Evolutionary conservation across 1,139 yeast genomes (phyloP).

Genomic region (Yamadazyma aaseri): DNA sequence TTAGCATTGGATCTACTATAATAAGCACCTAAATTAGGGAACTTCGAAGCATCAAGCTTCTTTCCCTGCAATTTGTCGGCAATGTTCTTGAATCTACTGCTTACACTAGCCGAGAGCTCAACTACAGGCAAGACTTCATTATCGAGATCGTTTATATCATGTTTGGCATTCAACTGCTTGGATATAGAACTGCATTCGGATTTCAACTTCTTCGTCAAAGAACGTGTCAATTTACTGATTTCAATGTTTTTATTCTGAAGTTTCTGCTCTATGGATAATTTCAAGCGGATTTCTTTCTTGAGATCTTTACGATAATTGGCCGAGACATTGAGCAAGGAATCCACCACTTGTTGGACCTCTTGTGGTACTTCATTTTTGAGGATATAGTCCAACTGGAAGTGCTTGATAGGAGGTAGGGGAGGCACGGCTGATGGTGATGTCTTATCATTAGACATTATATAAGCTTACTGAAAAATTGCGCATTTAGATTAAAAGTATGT

Average conservation of each 20-base stretch:
- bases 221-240: constrained; percentile 28
- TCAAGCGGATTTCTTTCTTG: constrained; percentile 33
- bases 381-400: constrained; percentile 39
- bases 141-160: constrained; percentile 12
- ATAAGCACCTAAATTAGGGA: not conserved
- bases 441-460: too few relatives aligned
- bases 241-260: constrained; percentile 37
- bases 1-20: not conserved
- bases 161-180: constrained; percentile 11
- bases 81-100: constrained; percentile 14
- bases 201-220: constrained; percentile 20
- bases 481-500: too few relatives aligned
- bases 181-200: constrained; percentile 20
- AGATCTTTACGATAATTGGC: constrained; percentile 42
- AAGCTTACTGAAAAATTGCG: too few relatives aligned
- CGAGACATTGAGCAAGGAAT: constrained; percentile 33
- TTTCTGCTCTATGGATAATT: constrained; percentile 36
- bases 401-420: constrained; percentile 34
- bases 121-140: constrained; percentile 17
- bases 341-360: constrained; percentile 34
- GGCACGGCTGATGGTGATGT: too few relatives aligned
- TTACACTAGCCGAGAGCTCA: constrained; percentile 14
- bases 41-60: constrained; percentile 2
- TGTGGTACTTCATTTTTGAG: constrained; percentile 27
- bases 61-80: constrained; percentile 9